Base-by-base conservation (phyloP, 2,329 filamentous ascomycete species). In the Cordyceps militaris region DNA sequence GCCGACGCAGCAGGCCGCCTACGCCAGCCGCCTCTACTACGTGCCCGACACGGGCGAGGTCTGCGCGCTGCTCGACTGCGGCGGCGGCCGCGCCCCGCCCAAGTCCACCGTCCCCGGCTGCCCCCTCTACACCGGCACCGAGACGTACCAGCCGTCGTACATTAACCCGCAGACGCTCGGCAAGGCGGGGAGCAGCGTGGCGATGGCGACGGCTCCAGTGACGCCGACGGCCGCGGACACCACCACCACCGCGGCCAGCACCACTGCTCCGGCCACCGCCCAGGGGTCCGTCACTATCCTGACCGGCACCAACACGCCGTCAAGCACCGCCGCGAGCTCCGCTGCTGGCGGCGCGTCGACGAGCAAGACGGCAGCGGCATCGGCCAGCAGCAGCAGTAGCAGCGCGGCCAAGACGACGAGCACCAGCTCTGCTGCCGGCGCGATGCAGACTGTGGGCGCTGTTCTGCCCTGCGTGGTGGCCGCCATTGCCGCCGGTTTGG, bases 101-200 rank as follows among this genome's bases (percentile, higher is more conserved):
- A 87, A 83, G 74, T 82, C 79, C 16, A 79, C 76, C 26, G 79
- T 84, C 23, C 85, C 85, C 1, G 85, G 84, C 2, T 88, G 85
- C 65, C 65, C 70, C 2, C 65, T 57, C 4, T 86, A 86, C 73
- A 64, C 66, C 2, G 83, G 83, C 61, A 83, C 81, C 11, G 51
- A 24, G 11, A 54, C 51, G 38, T 54, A 54, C 40, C 3, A 26
- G 79, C 79, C 81, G 9, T 72, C 67, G 46, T 85, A 73, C 69
- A 69, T 84, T 49, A 64, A 74, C 50, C 62, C 65, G 43, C 63
- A 65, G 65, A 70, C 69, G 23, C 57, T 65, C 21, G 63, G 60
- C n/a, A 44, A 54, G n/a, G 24, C n/a, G 19, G 24, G 34, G 23
- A 32, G 16, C 8, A 44, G 23, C 34, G 49, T 42, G n/a, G 23